These are phyloP conservation scores for Camelina laxa DNA, from an alignment of 345 rosid species.

Conservation along the genomic window DNA sequence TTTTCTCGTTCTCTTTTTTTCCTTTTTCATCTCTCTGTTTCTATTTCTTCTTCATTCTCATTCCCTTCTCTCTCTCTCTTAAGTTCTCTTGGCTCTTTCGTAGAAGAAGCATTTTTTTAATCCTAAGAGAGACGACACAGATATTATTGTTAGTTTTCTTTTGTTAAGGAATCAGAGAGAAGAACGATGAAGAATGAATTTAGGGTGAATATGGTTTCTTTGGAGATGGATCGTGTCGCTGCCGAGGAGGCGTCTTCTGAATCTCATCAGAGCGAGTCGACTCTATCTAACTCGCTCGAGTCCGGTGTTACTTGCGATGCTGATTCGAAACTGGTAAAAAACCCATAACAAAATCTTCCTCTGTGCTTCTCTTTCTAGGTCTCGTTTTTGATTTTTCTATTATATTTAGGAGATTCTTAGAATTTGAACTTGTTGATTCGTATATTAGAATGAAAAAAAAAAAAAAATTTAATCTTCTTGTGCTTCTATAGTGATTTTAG, in stretches of 20 bases:
- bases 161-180: constrained; percentile 2
- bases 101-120: neutral
- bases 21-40: neutral
- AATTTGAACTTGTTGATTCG: constrained; percentile 13
- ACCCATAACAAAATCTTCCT: neutral
- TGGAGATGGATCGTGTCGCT: constrained; percentile 47
- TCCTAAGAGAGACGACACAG: neutral
- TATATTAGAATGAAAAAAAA: neutral
- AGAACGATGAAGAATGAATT: constrained; percentile 35
- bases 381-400: neutral
- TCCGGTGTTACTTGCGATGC: constrained; percentile 46
- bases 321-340: constrained; percentile 44
- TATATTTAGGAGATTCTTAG: neutral
- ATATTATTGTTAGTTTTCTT: neutral
- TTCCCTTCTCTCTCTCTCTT: constrained; percentile 7
- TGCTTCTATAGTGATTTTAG: neutral
- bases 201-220: constrained; percentile 34
- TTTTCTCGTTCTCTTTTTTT: constrained; percentile 14
- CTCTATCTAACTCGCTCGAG: constrained; percentile 48
- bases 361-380: neutral
- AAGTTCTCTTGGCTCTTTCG: constrained; percentile 1
- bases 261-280: constrained; percentile 43
- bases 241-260: constrained; percentile 21
- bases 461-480: neutral
- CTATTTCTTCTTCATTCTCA: neutral